phyloP scores from a whole-genome alignment of 2,329 filamentous ascomycete species.

The Neurospora crassa region DNA sequence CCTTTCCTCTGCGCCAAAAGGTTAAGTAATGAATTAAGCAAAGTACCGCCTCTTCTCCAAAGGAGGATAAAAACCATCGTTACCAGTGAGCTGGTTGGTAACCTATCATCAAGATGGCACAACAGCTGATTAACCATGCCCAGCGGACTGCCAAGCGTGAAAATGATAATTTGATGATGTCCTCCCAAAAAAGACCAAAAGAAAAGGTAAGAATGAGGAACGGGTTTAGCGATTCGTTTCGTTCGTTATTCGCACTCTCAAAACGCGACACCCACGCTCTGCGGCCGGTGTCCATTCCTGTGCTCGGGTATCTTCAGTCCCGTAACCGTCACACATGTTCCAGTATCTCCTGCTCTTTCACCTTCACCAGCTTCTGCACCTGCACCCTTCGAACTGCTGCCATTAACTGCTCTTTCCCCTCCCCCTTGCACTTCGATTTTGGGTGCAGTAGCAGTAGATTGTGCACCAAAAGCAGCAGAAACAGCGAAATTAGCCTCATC shows the following conservation, averaged over 20 bases:
- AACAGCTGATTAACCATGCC: too few species aligned
- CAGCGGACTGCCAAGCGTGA: too few species aligned
- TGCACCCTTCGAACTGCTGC: not conserved
- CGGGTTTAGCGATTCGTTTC: not conserved
- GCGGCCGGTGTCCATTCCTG: slow-evolving; percentile 22
- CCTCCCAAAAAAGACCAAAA: not conserved
- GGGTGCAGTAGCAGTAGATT: too few species aligned
- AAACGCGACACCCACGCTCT: slow-evolving; percentile 39
- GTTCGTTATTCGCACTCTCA: slow-evolving; percentile 3
- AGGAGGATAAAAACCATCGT: too few species aligned
- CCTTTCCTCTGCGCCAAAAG: not conserved
- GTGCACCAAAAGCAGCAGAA: not conserved
- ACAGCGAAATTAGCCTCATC: not conserved
- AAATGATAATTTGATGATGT: not conserved
- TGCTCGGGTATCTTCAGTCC: not conserved
- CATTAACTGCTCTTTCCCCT: slow-evolving; percentile 5
- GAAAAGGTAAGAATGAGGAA: too few species aligned
- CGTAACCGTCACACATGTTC: not conserved
- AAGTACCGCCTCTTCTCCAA: too few species aligned
- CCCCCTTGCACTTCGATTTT: slow-evolving; percentile 4
- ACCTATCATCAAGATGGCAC: not conserved
- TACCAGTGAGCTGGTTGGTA: not conserved
- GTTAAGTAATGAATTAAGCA: too few species aligned
- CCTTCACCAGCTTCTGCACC: too few species aligned
- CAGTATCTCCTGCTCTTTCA: slow-evolving; percentile 7